These are phyloP conservation scores for Cnidoscolus chayamansa DNA, from an alignment of 441 rosid species.

Conservation along the genomic window DNA sequence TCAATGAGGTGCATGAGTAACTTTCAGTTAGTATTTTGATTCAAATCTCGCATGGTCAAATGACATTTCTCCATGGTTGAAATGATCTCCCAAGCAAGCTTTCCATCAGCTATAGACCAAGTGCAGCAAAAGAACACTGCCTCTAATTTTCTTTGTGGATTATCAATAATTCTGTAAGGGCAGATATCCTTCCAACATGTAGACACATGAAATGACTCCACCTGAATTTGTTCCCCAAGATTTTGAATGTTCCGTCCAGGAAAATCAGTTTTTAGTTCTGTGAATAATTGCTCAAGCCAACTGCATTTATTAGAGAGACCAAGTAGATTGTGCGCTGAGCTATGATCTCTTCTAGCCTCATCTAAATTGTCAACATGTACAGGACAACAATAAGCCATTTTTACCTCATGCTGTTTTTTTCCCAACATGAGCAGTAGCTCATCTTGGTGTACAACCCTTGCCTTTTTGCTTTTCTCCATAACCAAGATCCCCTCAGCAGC, in stretches of 20 bases:
- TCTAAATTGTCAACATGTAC: constrained; percentile 20
- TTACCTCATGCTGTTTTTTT: constrained; percentile 44
- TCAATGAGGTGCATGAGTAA: neutral
- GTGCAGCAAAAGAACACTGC: constrained; percentile 59
- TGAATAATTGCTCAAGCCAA: constrained; percentile 37
- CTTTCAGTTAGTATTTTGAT: neutral
- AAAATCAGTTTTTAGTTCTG: constrained; percentile 34
- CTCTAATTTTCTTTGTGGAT: constrained; percentile 15
- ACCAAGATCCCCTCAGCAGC: constrained; percentile 56
- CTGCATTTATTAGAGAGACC: constrained; percentile 13
- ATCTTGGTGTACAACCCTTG: constrained; percentile 70
- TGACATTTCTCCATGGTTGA: constrained; percentile 33
- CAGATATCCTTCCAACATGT: constrained; percentile 55
- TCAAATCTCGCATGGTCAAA: neutral
- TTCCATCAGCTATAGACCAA: constrained; percentile 65
- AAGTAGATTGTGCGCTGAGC: constrained; percentile 19
- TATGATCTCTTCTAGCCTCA: constrained; percentile 19
- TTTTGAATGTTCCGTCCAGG: constrained; percentile 37
- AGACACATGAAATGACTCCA: constrained; percentile 47
- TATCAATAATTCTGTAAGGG: constrained; percentile 36
- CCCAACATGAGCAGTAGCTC: constrained; percentile 51
- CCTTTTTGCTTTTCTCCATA: constrained; percentile 47
- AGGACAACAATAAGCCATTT: constrained; percentile 65
- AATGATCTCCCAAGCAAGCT: constrained; percentile 69
- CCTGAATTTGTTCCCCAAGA: constrained; percentile 46